Base-by-base conservation (phyloP, 768 basidiomycete genomes). In the Tylopilus sp. region DNA sequence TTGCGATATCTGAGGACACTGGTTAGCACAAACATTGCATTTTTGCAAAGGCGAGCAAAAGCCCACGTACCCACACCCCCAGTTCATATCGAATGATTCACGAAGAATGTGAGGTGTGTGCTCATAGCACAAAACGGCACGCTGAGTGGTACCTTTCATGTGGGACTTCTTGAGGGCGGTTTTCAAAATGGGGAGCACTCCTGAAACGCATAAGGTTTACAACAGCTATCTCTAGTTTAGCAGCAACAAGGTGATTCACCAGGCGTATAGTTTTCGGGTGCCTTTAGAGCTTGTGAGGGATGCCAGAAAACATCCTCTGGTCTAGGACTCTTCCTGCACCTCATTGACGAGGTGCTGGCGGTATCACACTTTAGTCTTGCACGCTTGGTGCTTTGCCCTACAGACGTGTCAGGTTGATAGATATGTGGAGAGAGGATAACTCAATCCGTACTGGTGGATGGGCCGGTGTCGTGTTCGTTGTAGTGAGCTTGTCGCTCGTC, bases 11-110 rank as follows among this genome's bases (percentile, higher is more conserved):
- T 92, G 52, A 25, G 13, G 17, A 45, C n/a, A 8, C 10, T 9
- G 41, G 49, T 57, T 33, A 40, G 44, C 8, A 22, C 43, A 38
- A 42, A 39, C 31, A n/a, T 39, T 33, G 42, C 58, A 26, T 49
- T 44, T 44, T 3, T n/a, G n/a, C 45, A 40, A 40, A 44, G 39
- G 43, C 41, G 38, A 9, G 31, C 15, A 30, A 18, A 36, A 51
- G 52, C 17, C 47, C 44, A 69, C 77, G 51, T 61, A 79, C 86
- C 85, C 87, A 57, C 86, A 88, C 13, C 89, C 89, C 89, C 89
- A 93, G 1, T 50, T 46, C 10, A 57, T 56, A 61, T 93, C 90
- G 76, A 84, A 89, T 0, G 51, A 9, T 62, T 87, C 83, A 30
- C 72, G 69, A 17, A 61, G 58, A 44, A 88, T 72, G 60, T 89